Conservation (phyloP, 2,329 filamentous ascomycete species). For the Pseudovirgaria hyperparasitica region DNA sequence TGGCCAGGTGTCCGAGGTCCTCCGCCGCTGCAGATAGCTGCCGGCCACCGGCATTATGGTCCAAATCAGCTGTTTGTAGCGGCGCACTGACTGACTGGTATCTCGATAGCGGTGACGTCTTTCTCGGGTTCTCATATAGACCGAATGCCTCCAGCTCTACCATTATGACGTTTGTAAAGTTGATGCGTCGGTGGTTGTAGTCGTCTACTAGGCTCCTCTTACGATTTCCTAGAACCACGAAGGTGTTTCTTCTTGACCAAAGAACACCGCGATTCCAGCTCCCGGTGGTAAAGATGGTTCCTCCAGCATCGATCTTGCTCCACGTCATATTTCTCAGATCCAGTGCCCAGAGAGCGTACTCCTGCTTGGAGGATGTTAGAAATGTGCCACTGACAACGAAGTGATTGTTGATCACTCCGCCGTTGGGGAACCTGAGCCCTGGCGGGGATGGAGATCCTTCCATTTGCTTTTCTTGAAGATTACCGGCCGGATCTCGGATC, state of each 20-base stretch:
- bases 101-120: conserved; percentile 62
- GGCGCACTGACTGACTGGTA: conserved; percentile 75
- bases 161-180: conserved; percentile 93
- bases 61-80: conserved; percentile 37
- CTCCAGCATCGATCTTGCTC: conserved; percentile 87
- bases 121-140: conserved; percentile 88
- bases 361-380: conserved; percentile 92
- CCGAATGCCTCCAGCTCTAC: conserved; percentile 96
- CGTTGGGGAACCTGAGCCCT: conserved; percentile 88
- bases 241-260: conserved; percentile 87
- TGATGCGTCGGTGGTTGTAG: conserved; percentile 95
- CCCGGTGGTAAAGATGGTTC: conserved; percentile 87
- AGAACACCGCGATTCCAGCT: conserved; percentile 95
- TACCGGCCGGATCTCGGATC: conserved; percentile 72
- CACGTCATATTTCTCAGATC: conserved; percentile 81
- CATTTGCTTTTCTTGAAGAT: conserved; percentile 79
- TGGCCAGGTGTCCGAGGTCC: conserved; percentile 69
- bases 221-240: conserved; percentile 88
- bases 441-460: conserved; percentile 75
- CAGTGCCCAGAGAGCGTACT: conserved; percentile 93
- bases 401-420: conserved; percentile 86
- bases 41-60: conserved; percentile 58
- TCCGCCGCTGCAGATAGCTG: conserved; percentile 66
- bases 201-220: conserved; percentile 92
- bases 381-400: conserved; percentile 98